phyloP scores from a whole-genome alignment of 768 basidiomycete species.

The Boletus rex-veris region DNA sequence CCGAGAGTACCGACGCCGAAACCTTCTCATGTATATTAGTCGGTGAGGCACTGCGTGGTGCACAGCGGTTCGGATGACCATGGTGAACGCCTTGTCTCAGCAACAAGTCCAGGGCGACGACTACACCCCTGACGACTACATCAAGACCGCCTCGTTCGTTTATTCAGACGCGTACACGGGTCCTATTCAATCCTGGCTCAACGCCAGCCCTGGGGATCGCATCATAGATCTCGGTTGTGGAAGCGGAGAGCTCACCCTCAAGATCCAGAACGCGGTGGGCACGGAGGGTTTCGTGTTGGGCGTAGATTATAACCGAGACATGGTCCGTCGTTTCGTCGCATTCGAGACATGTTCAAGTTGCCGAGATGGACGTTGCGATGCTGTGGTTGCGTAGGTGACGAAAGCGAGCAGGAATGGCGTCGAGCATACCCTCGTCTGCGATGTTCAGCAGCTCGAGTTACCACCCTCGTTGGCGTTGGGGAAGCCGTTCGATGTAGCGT shows the following conservation, averaged over 20 bases:
- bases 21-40: conserved; percentile 7
- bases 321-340: conserved; percentile 47
- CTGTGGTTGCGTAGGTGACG: conserved; percentile 40
- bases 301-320: conserved; percentile 64
- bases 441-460: conserved; percentile 47
- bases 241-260: conserved; percentile 69
- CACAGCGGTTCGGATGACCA: neutral
- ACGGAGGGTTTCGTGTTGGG: conserved; percentile 58
- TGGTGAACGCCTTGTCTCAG: conserved; percentile 5
- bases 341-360: neutral
- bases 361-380: neutral
- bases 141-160: conserved; percentile 64
- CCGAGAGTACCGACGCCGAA: conserved; percentile 19
- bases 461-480: conserved; percentile 29
- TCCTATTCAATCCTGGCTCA: conserved; percentile 57
- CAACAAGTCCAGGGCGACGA: conserved; percentile 20
- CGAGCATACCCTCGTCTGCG: conserved; percentile 45
- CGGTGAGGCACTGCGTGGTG: neutral
- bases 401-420: conserved; percentile 49
- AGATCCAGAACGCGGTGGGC: conserved; percentile 52
- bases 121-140: conserved; percentile 63
- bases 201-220: conserved; percentile 61
- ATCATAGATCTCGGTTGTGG: conserved; percentile 83
- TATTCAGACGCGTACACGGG: conserved; percentile 50
- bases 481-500: conserved; percentile 65